A percentile compares a stretch with the other conserved stretches of the same genome.
Evolutionary conservation across 2,329 filamentous ascomycete genomes (phyloP).

Genomic region (Claviceps digitariae): DNA sequence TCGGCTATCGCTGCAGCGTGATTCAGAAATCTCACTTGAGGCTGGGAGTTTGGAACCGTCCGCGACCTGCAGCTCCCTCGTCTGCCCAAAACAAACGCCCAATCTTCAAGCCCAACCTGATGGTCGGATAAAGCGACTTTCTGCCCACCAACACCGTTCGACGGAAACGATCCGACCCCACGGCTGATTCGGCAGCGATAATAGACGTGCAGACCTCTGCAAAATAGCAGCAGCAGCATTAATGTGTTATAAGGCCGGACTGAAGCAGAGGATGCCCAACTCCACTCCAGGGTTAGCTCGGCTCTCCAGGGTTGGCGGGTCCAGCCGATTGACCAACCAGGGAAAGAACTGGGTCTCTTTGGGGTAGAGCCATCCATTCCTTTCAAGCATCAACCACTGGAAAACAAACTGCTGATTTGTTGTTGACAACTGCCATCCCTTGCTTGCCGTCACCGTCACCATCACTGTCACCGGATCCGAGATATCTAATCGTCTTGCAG

Average conservation of each 20-base stretch:
- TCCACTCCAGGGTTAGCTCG: background rate
- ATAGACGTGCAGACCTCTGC: no score
- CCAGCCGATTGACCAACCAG: background rate
- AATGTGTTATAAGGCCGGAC: no score
- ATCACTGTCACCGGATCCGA: no score
- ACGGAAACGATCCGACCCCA: background rate
- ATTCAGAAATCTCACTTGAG: no score
- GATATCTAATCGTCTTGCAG: background rate
- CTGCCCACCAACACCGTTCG: background rate
- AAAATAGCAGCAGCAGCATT: no score
- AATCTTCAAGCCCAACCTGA: background rate
- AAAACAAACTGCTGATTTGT: no score
- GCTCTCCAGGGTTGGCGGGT: background rate
- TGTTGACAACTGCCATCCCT: background rate
- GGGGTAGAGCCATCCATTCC: background rate
- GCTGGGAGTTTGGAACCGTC: no score
- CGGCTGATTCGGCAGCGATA: background rate
- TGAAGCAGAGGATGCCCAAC: background rate
- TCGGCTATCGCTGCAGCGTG: no score
- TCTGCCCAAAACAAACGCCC: background rate
- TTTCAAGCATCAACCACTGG: background rate
- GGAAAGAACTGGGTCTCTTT: background rate
- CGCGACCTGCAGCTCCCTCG: no score
- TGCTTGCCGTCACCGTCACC: background rate
- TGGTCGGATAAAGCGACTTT: background rate